Evolutionary conservation across 2,329 filamentous ascomycete genomes (phyloP).

Genomic region (Pseudogymnoascus sp.): DNA sequence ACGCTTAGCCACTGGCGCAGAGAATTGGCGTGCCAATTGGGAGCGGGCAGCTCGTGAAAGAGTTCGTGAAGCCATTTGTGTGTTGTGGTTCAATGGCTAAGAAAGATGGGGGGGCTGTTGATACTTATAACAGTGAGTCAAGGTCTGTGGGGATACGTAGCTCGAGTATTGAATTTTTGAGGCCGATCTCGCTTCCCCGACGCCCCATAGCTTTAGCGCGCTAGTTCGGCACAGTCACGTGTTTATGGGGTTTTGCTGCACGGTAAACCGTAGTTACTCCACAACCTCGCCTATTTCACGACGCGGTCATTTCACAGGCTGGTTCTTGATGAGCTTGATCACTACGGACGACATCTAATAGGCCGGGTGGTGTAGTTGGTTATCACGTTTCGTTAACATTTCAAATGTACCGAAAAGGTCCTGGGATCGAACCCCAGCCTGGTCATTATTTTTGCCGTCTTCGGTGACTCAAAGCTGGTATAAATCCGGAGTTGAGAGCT

Average conservation of each 20-base stretch:
- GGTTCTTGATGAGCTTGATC: not conserved
- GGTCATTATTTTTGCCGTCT: not conserved
- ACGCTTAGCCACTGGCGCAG: conserved; percentile 51
- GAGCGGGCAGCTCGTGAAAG: conserved; percentile 61
- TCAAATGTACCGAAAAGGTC: not conserved
- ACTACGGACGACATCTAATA: not conserved
- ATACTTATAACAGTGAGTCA: conserved; percentile 22
- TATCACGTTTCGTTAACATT: conserved; percentile 8
- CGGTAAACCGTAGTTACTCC: not conserved
- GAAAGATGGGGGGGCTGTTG: conserved; percentile 20
- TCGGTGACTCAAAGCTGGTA: not conserved
- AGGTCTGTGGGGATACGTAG: conserved; percentile 2
- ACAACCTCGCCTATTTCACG: not conserved
- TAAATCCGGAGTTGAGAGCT: not conserved
- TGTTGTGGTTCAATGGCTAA: conserved; percentile 18
- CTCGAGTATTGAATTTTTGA: conserved; percentile 6
- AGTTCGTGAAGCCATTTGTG: conserved; percentile 71
- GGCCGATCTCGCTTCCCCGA: conserved; percentile 8
- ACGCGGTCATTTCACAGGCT: not conserved
- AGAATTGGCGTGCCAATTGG: conserved; percentile 57
- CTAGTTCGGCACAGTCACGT: conserved; percentile 1
- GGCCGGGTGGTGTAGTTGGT: conserved; percentile 7
- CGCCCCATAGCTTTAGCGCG: not conserved
- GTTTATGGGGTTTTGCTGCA: not conserved
- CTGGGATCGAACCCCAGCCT: conserved; percentile 7